Base-by-base conservation (phyloP, 2,329 filamentous ascomycete species). In the Blastomyces gilchristii region DNA sequence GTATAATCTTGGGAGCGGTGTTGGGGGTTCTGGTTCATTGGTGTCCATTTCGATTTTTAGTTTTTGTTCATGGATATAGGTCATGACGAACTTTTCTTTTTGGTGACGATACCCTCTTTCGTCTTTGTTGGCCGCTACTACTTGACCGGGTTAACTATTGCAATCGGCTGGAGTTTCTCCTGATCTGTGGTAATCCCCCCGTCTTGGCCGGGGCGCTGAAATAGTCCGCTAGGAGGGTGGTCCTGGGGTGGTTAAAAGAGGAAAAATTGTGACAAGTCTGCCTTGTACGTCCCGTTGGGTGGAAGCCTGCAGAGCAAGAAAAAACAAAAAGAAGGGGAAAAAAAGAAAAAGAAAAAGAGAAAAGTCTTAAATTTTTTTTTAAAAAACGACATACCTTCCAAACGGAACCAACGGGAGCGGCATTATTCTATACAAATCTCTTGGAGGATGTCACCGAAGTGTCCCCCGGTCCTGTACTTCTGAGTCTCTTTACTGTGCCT, bases 1-100 rank as follows among this genome's bases (percentile, higher is more conserved):
- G 87, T 96, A 75, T 96, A 84, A 41, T 16, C 0, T 18, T 18
- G 41, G 41, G 41, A 43, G 41, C 14, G 16, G 41, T 43, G 41
- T 43, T 43, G 31, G 11, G 5, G 5, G 16, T 54, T 47, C 11
- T 3, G 5, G 16, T 54, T 47, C 11, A 9, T 22, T 49, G 18
- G 45, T 49, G 45, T 25, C n/a, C n/a, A n/a, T n/a, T 49, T 49
- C n/a, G 45, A 22, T 49, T 72, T n/a, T 16, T 31, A 31, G 28
- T 31, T 31, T 31, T 31, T 31, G 28, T 56, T 14, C 11, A 37
- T 57, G 16, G 53, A 34, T 37, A 41, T 57, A 56, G 53, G 39
- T 56, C 3, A 57, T 57, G n/a, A 25, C 18, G 41, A 43, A 18
- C 14, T 18, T 43, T 43, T 14, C n/a, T 43, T 14, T 12, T 37